Evolutionary conservation across 1,284 basidiomycete species (phyloP).

Genomic region (Ceratobasidium sp.): DNA sequence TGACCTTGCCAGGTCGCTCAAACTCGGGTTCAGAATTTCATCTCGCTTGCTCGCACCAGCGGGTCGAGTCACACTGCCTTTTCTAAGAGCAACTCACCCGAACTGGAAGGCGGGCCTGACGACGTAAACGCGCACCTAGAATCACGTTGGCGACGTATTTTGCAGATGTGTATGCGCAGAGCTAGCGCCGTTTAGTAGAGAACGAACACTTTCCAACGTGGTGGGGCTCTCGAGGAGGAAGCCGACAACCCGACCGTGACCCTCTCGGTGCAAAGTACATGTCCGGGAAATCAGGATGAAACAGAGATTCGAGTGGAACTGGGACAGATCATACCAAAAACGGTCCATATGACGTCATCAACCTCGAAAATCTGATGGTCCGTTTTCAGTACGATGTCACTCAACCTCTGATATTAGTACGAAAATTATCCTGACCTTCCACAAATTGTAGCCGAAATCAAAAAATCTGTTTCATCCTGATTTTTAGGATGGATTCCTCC

Average conservation of each 20-base stretch:
- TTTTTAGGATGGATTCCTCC: too few species aligned
- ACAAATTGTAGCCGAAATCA: too few species aligned
- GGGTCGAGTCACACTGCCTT: not conserved
- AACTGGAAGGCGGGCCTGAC: not conserved
- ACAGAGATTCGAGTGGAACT: too few species aligned
- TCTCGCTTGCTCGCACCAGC: not conserved
- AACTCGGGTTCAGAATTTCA: slow-evolving; percentile 2
- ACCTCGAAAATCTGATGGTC: too few species aligned
- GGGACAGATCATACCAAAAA: too few species aligned
- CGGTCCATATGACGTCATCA: too few species aligned
- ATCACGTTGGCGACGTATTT: slow-evolving; percentile 16
- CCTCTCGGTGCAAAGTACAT: too few species aligned
- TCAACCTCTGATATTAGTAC: too few species aligned
- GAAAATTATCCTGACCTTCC: too few species aligned
- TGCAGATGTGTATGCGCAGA: slow-evolving; percentile 34
- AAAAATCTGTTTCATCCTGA: too few species aligned
- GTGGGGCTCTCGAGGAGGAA: not conserved
- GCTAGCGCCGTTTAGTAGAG: not conserved
- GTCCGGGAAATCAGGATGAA: too few species aligned
- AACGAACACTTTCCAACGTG: slow-evolving; percentile 5
- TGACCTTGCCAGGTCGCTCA: slow-evolving; percentile 13
- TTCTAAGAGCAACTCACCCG: not conserved
- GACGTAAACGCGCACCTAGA: slow-evolving; percentile 29
- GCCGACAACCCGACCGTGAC: slow-evolving; percentile 10
- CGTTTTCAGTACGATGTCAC: too few species aligned